Base-by-base conservation (phyloP, 169 alveolate genomes). In the Plasmodium reichenowi region DNA sequence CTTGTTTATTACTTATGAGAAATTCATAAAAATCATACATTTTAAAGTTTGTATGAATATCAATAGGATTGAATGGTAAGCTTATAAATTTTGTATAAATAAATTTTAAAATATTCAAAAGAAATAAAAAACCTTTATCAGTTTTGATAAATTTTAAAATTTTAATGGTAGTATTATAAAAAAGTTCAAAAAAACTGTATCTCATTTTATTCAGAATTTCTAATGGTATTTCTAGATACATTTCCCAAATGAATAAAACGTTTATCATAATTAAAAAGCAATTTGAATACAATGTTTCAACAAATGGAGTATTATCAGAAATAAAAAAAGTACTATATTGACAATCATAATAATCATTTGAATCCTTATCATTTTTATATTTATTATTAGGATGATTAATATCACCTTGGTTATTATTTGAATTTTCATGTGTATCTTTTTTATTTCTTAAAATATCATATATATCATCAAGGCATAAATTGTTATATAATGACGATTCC, bases 151-250 rank as follows among this genome's bases (percentile, higher is more conserved):
- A 86, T 45, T 72, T 59, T 58, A 86, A 47, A 32, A 86, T 59
- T 72, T 86, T 86, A 71, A 86, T 86, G 15, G 88, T 86, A 12
- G 87, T 86, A 64, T 86, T 86, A 67, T 86, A 86, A 60, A 72
- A 72, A 62, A 86, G 66, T 67, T 86, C 92, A 64, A 86, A 86
- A 86, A 86, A 86, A 13, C 88, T 86, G 20, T 86, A 86, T 74
- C 72, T 86, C 92, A 86, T 86, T 72, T 70, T 86, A 47, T 70
- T 86, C 24, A 86, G 66, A 29, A 86, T 75, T 43, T 86, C 71
- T 45, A 38, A 24, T 26, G 92, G 92, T 17, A 86, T 72, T 86
- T 86, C 92, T 38, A 86, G 66, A 32, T 45, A 72, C 52, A 70
- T 13, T 72, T 86, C 92, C 92, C 92, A 86, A 52, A 67, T 68